Conservation (phyloP, 805 yeast species). For the Ogataea paraovalis region DNA sequence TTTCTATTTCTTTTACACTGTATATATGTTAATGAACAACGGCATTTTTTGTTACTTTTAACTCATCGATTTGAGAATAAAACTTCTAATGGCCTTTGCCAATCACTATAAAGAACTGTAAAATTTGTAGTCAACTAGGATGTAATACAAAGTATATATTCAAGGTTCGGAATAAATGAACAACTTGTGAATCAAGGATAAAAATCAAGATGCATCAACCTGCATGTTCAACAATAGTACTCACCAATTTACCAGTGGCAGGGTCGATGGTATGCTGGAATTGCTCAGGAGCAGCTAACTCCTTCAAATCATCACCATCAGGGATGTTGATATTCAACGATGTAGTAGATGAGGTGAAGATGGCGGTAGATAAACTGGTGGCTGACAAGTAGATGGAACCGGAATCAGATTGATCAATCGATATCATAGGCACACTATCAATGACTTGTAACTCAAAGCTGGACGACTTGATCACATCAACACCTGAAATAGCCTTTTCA, state of each 20-base stretch:
- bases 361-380: conserved; percentile 67
- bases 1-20: neutral
- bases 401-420: conserved; percentile 84
- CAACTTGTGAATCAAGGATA: neutral
- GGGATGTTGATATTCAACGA: conserved; percentile 85
- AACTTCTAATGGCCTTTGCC: neutral
- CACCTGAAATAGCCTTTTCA: conserved; percentile 81
- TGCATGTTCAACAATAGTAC: conserved; percentile 77
- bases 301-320: conserved; percentile 70
- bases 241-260: conserved; percentile 54
- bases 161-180: neutral
- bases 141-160: neutral
- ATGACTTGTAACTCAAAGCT: conserved; percentile 82
- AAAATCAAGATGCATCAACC: conserved; percentile 39
- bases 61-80: neutral
- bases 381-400: conserved; percentile 76
- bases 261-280: conserved; percentile 61
- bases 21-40: neutral
- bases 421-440: conserved; percentile 77
- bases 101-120: neutral
- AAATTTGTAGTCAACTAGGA: neutral
- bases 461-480: conserved; percentile 78
- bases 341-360: conserved; percentile 82
- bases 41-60: neutral
- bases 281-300: conserved; percentile 89